A percentile compares a stretch with the other conserved stretches of the same genome.
Conservation (phyloP, 805 yeast genomes). For the Teunomyces aglyptinius region DNA sequence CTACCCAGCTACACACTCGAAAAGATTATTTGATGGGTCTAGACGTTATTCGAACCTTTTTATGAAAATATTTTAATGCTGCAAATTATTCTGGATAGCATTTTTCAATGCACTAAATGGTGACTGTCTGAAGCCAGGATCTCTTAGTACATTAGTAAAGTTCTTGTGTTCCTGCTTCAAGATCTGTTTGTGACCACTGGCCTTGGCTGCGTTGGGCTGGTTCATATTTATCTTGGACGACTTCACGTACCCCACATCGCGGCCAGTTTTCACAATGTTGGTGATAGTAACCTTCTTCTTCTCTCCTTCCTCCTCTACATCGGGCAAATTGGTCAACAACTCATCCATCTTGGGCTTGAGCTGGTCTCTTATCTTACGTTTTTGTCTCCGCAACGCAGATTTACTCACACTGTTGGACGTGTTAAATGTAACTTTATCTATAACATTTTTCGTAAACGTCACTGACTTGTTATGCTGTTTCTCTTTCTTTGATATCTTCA, state of each 20-base stretch:
- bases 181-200: constrained; percentile 43
- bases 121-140: constrained; percentile 51
- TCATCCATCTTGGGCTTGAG: constrained; percentile 69
- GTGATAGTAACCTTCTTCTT: constrained; percentile 12
- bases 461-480: constrained; percentile 43
- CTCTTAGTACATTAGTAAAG: constrained; percentile 57
- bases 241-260: constrained; percentile 17
- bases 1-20: neutral
- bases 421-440: constrained; percentile 28
- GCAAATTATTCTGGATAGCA: constrained; percentile 38
- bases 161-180: constrained; percentile 56
- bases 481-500: constrained; percentile 52
- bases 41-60: too few species aligned
- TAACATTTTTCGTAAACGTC: constrained; percentile 31
- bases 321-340: constrained; percentile 51
- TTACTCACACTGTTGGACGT: constrained; percentile 56
- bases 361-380: constrained; percentile 58
- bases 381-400: constrained; percentile 62
- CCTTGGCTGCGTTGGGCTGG: constrained; percentile 50
- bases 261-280: constrained; percentile 10
- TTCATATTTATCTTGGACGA: constrained; percentile 30
- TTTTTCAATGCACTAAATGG: constrained; percentile 67
- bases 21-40: too few species aligned
- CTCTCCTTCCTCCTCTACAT: constrained; percentile 19
- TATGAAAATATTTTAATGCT: constrained; percentile 6